Base-by-base conservation (phyloP, 371 early-diverging fungal genomes). In the Mortierella sp. region DNA sequence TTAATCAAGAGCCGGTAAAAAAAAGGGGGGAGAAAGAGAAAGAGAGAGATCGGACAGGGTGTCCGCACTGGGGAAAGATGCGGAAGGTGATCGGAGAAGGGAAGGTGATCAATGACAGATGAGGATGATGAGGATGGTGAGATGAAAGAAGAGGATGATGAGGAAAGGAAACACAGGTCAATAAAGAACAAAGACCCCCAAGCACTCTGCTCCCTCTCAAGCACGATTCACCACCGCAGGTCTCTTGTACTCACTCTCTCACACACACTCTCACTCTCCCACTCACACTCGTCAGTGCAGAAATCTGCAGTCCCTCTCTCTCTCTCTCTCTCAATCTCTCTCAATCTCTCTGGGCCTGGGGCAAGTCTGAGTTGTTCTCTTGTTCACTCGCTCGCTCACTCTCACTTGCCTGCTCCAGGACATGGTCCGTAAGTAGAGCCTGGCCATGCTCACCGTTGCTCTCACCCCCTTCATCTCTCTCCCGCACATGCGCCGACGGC, bases 201-300 rank as follows among this genome's bases (percentile, higher is more conserved):
- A 43, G 53, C 52, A 2, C n/a, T 59, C 43, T 30, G 48, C 59
- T 55, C 44, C 66, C 43, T 19, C 58, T 14, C 66, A 55, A 19
- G 5, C 37, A 12, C 44, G 53, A 9, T 55, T 64, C n/a, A 64
- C 57, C 64, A 64, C 64, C 47, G 5, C 56, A 19, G 55, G 64
- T 55, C 64, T 57, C 16, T 57, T 7, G 63, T 55, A 7, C 63
- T 55, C 4, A 55, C 53, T 53, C 30, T 37, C 28, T 37, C 37
- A n/a, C n/a, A n/a, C n/a, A n/a, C n/a, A n/a, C n/a, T n/a, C n/a
- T n/a, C n/a, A n/a, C n/a, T n/a, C n/a, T n/a, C n/a, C n/a, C n/a
- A n/a, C n/a, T n/a, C n/a, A n/a, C n/a, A n/a, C n/a, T n/a, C n/a
- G n/a, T n/a, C n/a, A n/a, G n/a, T n/a, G n/a, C n/a, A n/a, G n/a